phyloP scores from a whole-genome alignment of 139 green algal genomes.

The Nannochloris sp. region DNA sequence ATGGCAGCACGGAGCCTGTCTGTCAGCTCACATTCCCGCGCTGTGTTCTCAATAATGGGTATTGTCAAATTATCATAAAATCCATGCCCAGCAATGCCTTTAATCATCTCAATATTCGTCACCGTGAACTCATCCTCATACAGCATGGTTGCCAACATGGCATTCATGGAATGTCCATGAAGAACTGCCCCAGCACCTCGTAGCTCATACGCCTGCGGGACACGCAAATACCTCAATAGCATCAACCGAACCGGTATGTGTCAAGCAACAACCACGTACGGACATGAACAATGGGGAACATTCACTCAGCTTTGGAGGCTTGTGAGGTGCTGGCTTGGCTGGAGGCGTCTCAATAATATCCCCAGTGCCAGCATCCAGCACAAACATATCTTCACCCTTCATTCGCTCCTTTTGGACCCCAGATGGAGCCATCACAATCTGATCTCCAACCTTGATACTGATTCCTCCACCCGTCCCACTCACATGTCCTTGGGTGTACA shows the following conservation, averaged over 20 bases:
- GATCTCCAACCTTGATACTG: conserved; percentile 56
- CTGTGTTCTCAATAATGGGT: conserved; percentile 96
- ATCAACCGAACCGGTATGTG: too few species aligned
- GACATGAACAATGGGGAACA: conserved; percentile 85
- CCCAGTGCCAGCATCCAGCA: conserved; percentile 66
- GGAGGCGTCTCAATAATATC: conserved; percentile 52
- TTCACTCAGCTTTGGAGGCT: conserved; percentile 84
- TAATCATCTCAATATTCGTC: conserved; percentile 96
- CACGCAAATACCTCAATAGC: neutral
- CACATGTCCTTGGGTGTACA: conserved; percentile 77
- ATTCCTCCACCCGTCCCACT: conserved; percentile 83
- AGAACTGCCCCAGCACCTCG: conserved; percentile 81
- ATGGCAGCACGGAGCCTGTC: conserved; percentile 78
- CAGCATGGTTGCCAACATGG: conserved; percentile 82
- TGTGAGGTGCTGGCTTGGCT: conserved; percentile 52
- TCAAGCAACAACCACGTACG: conserved; percentile 29
- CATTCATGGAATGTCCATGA: conserved; percentile 81
- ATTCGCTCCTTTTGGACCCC: conserved; percentile 91
- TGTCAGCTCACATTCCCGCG: conserved; percentile 90
- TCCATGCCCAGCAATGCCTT: conserved; percentile 80
- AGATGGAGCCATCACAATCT: conserved; percentile 80
- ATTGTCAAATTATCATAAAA: conserved; percentile 80
- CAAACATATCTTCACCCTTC: conserved; percentile 86
- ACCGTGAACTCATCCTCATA: conserved; percentile 65
- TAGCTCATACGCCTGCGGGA: conserved; percentile 76